Evolutionary conservation across 805 yeast species (phyloP), one percentile per base, ranked within the genome.

Genomic region (Candida arabinofermentans): DNA sequence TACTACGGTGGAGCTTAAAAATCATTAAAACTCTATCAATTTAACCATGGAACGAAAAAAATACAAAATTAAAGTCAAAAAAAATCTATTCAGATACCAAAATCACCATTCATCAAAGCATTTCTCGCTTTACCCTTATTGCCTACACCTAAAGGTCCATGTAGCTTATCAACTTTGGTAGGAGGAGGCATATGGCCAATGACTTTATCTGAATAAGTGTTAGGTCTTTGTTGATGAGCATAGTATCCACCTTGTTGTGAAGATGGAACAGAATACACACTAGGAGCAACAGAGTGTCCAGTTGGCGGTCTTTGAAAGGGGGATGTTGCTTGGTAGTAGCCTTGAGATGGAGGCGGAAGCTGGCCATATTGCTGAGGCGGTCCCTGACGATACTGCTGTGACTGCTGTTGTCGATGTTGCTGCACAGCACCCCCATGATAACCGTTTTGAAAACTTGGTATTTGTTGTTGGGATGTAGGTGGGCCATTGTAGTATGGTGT

Each of bases 21-120:
- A n/a, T n/a, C n/a, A n/a, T n/a, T n/a, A n/a, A n/a, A n/a, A n/a
- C n/a, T n/a, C n/a, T n/a, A n/a, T n/a, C n/a, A n/a, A n/a, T n/a
- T n/a, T n/a, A n/a, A 26, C n/a, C 12, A 9, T 12, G 13, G 27
- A 13, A 31, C 24, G 13, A 19, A 10, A 9, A 21, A 7, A n/a
- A 12, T 10, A 22, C 14, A 14, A 6, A 9, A 7, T 18, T 30
- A 17, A 34, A 17, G 24, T 8, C 8, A 14, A 7, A 27, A 10
- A 31, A 12, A 12, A n/a, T 26, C 29, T 13, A 46, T 41, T 46
- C 62, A 83, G 27, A 84, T 81, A 35, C 91, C 91, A 64, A 83
- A 84, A 41, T 72, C 72, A 24, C 84, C 85, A 42, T 75, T 78
- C 53, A 76, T 74, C 37, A 84, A 70, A 2, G 86, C 86, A 39